A percentile compares a stretch with the other conserved stretches of the same genome.
Conservation (phyloP, 2,329 filamentous ascomycete genomes). For the Penicillium palitans region DNA sequence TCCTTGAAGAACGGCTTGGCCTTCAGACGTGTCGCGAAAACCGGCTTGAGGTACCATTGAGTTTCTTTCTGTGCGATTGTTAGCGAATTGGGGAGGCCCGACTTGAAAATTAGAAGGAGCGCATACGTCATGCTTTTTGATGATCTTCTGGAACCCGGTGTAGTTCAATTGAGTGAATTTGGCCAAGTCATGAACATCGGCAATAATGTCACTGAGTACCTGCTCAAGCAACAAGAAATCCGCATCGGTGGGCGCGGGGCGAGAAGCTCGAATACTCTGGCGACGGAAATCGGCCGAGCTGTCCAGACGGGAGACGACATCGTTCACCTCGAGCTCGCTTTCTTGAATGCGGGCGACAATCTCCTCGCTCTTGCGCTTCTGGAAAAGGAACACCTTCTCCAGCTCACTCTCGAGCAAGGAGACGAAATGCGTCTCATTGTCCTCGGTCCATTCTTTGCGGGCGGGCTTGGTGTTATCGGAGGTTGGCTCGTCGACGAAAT, state of each 20-base stretch:
- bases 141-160: constrained; percentile 98
- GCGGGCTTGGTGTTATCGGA: constrained; percentile 49
- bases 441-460: constrained; percentile 77
- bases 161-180: constrained; percentile 99
- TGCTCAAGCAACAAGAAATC: constrained; percentile 94
- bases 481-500: constrained; percentile 57
- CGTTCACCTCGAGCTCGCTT: constrained; percentile 84
- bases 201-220: constrained; percentile 95
- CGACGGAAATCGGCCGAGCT: constrained; percentile 48
- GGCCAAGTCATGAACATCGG: constrained; percentile 94
- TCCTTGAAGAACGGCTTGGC: constrained; percentile 98
- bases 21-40: constrained; percentile 93
- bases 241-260: constrained; percentile 68
- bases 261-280: constrained; percentile 29
- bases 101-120: not conserved
- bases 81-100: constrained; percentile 5
- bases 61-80: constrained; percentile 73
- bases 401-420: constrained; percentile 84
- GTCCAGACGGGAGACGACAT: constrained; percentile 76
- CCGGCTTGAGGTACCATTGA: constrained; percentile 85
- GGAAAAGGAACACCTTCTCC: constrained; percentile 96
- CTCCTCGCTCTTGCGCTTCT: constrained; percentile 95
- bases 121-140: constrained; percentile 97
- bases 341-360: constrained; percentile 86
- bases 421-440: constrained; percentile 88